These are phyloP conservation scores for Dothistroma septosporum DNA, from an alignment of 2,329 filamentous ascomycete genomes.

Conservation along the genomic window DNA sequence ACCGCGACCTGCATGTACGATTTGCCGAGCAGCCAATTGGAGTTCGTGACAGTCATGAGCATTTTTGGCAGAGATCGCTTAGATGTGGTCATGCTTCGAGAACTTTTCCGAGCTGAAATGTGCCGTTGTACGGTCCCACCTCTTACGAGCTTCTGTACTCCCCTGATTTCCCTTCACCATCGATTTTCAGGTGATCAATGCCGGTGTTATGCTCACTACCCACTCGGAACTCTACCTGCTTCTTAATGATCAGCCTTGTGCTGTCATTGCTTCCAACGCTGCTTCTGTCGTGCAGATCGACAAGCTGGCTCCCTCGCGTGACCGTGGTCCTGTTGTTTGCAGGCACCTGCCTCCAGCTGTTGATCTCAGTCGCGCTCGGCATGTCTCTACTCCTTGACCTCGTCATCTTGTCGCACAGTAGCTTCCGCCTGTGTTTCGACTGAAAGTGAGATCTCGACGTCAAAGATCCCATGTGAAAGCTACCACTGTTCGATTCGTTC, in stretches of 20 bases:
- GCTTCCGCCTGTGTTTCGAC: neutral
- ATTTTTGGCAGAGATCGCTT: neutral
- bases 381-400: constrained; percentile 1
- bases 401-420: constrained; percentile 5
- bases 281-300: constrained; percentile 5
- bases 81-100: neutral
- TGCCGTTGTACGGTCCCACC: neutral
- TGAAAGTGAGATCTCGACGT: neutral
- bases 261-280: constrained; percentile 17
- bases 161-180: neutral
- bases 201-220: neutral
- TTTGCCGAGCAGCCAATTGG: neutral
- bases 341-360: constrained; percentile 5
- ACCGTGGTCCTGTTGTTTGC: constrained; percentile 3
- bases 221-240: constrained; percentile 18
- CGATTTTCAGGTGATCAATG: neutral
- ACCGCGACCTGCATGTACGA: neutral
- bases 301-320: neutral
- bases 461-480: constrained; percentile 6
- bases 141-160: neutral
- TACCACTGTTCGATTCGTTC: constrained; percentile 7
- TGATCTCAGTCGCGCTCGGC: neutral
- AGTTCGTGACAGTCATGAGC: neutral
- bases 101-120: neutral
- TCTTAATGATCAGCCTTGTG: constrained; percentile 22